Evolutionary conservation across 495 filamentous ascomycete species (phyloP).

Genomic region (Lophiostoma macrostomum): DNA sequence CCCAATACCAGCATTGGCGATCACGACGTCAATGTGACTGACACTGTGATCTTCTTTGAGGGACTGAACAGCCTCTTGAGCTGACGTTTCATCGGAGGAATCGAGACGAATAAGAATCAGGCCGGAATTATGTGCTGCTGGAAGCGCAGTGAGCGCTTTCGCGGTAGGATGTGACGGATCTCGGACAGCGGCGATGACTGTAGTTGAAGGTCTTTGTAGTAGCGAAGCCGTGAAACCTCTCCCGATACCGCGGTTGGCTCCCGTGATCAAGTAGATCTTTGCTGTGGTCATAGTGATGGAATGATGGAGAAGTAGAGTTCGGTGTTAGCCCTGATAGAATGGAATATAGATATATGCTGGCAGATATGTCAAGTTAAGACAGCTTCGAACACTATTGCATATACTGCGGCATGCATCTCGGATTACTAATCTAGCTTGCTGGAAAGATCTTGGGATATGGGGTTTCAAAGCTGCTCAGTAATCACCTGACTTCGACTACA

Average conservation of each 20-base stretch:
- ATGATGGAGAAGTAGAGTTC: no score
- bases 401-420: no score
- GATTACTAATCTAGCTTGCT: no score
- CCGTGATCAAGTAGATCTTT: no score
- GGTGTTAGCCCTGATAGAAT: no score
- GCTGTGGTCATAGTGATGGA: no score
- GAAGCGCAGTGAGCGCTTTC: constrained; percentile 32
- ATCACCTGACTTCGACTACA: no score
- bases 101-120: constrained; percentile 48
- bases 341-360: no score
- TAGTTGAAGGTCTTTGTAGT: constrained; percentile 33
- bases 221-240: constrained; percentile 68
- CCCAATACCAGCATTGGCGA: constrained; percentile 51
- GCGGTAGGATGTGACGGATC: constrained; percentile 31
- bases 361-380: no score
- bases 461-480: no score
- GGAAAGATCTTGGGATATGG: no score
- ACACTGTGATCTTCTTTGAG: constrained; percentile 39
- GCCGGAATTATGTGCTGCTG: constrained; percentile 37
- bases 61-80: constrained; percentile 34
- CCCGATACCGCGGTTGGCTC: constrained; percentile 89
- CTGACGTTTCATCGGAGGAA: constrained; percentile 36
- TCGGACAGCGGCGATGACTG: constrained; percentile 51
- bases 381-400: no score
- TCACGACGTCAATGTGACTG: constrained; percentile 47